Conservation (phyloP, 2,329 filamentous ascomycete genomes). For the Botryosphaeria dothidea region DNA sequence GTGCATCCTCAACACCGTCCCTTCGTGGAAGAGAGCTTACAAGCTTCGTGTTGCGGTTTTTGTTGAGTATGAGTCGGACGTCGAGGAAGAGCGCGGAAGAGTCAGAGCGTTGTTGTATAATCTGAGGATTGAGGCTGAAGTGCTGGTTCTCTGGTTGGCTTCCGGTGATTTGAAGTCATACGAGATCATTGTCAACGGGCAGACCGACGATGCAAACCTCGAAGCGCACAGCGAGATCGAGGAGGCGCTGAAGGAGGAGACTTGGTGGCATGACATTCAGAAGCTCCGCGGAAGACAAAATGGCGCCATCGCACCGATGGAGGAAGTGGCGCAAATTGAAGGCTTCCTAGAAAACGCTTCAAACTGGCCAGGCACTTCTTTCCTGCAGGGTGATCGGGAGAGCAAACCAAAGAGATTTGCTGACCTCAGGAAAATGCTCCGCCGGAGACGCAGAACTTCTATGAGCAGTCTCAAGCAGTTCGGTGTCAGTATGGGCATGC, state of each 20-base stretch:
- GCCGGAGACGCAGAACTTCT: conserved; percentile 55
- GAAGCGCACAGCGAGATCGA: conserved; percentile 64
- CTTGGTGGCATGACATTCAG: conserved; percentile 81
- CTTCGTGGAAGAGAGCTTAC: conserved; percentile 75
- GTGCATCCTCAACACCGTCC: conserved; percentile 79
- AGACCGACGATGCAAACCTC: conserved; percentile 49
- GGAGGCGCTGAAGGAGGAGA: conserved; percentile 66
- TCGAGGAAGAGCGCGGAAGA: conserved; percentile 73
- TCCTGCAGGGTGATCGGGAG: conserved; percentile 47
- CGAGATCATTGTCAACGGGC: conserved; percentile 74
- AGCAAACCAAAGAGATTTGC: conserved; percentile 51
- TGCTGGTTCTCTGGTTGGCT: conserved; percentile 80
- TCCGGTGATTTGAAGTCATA: conserved; percentile 72
- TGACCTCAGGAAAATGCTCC: conserved; percentile 63
- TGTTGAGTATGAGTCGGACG: conserved; percentile 83
- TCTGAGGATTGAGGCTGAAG: conserved; percentile 75
- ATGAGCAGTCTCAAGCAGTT: conserved; percentile 51
- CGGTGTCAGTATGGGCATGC: conserved; percentile 71
- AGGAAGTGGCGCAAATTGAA: conserved; percentile 47
- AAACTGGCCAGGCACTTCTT: conserved; percentile 55
- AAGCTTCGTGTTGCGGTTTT: conserved; percentile 78
- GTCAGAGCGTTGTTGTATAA: conserved; percentile 77
- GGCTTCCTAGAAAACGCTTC: conserved; percentile 45
- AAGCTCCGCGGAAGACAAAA: conserved; percentile 41
- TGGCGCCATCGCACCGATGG: conserved; percentile 36